phyloP scores from a whole-genome alignment of 2,329 filamentous ascomycete genomes.

The Cercospora brassicicola region DNA sequence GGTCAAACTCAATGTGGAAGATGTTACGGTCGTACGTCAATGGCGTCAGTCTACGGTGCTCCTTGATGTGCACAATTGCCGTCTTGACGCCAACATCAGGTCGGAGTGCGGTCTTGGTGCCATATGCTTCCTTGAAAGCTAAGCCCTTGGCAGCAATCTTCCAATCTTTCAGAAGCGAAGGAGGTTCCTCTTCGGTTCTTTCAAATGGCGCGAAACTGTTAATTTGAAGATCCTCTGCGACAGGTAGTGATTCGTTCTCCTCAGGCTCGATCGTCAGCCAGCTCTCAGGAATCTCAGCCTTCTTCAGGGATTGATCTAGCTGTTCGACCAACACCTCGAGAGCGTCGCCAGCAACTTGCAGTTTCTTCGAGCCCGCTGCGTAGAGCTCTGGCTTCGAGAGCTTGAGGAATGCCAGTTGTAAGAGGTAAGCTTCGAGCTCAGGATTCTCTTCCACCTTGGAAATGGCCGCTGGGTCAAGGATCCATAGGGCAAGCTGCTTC shows the following conservation, averaged over 20 bases:
- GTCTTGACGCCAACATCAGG: conserved; percentile 87
- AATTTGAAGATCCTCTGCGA: conserved; percentile 65
- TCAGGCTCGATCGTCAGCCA: conserved; percentile 73
- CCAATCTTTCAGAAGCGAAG: conserved; percentile 72
- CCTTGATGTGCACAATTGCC: conserved; percentile 82
- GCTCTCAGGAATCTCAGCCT: conserved; percentile 72
- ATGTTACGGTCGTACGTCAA: conserved; percentile 93
- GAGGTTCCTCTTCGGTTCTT: conserved; percentile 69
- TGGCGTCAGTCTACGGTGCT: conserved; percentile 91
- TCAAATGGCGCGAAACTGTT: conserved; percentile 83
- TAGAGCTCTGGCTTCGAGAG: conserved; percentile 68
- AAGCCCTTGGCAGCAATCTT: conserved; percentile 82
- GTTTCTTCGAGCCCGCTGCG: conserved; percentile 63
- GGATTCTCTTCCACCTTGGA: conserved; percentile 67
- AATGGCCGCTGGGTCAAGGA: conserved; percentile 71
- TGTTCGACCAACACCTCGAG: conserved; percentile 61
- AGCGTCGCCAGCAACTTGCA: conserved; percentile 62
- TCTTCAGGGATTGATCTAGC: conserved; percentile 67
- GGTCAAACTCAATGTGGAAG: conserved; percentile 99
- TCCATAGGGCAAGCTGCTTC: conserved; percentile 69
- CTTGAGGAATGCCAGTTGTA: conserved; percentile 81
- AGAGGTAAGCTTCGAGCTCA: conserved; percentile 63
- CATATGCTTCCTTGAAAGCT: conserved; percentile 91
- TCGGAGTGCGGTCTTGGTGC: conserved; percentile 69
- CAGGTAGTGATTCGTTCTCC: conserved; percentile 51